phyloP scores from a whole-genome alignment of 495 filamentous ascomycete species.

The Pyrenopolyporus hunteri region DNA sequence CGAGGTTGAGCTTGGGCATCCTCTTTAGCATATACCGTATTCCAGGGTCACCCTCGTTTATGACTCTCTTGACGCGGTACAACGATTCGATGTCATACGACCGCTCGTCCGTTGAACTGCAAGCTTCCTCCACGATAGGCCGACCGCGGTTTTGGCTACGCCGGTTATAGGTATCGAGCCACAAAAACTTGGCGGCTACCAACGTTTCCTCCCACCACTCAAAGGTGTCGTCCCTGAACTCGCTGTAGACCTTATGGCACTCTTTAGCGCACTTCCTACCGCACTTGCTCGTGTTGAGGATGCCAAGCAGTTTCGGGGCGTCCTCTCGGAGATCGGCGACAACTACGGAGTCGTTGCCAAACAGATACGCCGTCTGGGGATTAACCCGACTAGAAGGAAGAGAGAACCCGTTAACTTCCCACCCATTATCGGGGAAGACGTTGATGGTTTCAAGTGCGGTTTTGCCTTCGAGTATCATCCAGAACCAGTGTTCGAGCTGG shows the following conservation, averaged over 20 bases:
- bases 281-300: too few relatives aligned
- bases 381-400: background rate
- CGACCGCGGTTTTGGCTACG: too few relatives aligned
- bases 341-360: background rate
- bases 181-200: too few relatives aligned
- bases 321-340: background rate
- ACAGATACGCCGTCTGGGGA: background rate
- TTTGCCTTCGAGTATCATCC: background rate
- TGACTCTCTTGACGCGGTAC: too few relatives aligned
- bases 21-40: background rate
- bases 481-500: background rate
- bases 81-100: too few relatives aligned
- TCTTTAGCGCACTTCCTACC: too few relatives aligned
- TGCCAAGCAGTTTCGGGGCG: background rate
- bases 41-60: background rate
- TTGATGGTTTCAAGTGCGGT: background rate
- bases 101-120: too few relatives aligned
- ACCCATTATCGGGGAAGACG: slow-evolving; percentile 2
- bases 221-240: background rate
- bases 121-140: too few relatives aligned
- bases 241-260: too few relatives aligned
- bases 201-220: background rate
- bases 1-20: slow-evolving; percentile 8
- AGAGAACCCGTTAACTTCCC: background rate
- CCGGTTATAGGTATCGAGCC: too few relatives aligned